Evolutionary conservation across 1,139 yeast species (phyloP).

Genomic region (Yamadazyma friedrichii): DNA sequence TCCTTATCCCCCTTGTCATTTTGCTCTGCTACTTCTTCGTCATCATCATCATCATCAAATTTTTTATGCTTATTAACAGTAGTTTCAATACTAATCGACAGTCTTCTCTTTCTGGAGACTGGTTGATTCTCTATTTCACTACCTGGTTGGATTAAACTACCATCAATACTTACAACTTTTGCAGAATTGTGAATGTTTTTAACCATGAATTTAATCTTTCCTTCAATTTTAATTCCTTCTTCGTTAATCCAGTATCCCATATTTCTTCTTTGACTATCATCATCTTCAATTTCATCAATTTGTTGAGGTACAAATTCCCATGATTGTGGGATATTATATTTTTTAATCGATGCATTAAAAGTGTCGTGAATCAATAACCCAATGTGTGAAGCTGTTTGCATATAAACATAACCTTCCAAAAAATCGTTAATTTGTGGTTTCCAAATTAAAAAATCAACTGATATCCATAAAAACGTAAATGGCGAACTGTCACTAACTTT

Average conservation of each 20-base stretch:
- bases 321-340: constrained; percentile 72
- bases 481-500: constrained; percentile 81
- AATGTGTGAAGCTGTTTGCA: constrained; percentile 94
- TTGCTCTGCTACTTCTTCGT: constrained; percentile 10
- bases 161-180: constrained; percentile 80
- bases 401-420: constrained; percentile 81
- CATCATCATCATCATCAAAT: constrained; percentile 36
- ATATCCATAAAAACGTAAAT: constrained; percentile 82
- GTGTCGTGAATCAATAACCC: constrained; percentile 90
- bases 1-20: constrained; percentile 11
- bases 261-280: constrained; percentile 39
- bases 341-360: constrained; percentile 89
- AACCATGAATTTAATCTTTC: constrained; percentile 73
- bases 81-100: constrained; percentile 12
- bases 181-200: constrained; percentile 76
- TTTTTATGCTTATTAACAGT: constrained; percentile 32
- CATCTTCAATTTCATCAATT: constrained; percentile 48
- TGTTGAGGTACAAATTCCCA: constrained; percentile 87
- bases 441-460: constrained; percentile 87
- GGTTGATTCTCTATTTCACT: constrained; percentile 57
- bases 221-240: constrained; percentile 71
- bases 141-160: constrained; percentile 71
- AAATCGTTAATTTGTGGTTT: constrained; percentile 81
- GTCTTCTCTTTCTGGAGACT: constrained; percentile 35
- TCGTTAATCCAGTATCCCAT: constrained; percentile 88